These are phyloP conservation scores for Hamigera avellanea DNA, from an alignment of 495 filamentous ascomycete genomes.

Conservation along the genomic window DNA sequence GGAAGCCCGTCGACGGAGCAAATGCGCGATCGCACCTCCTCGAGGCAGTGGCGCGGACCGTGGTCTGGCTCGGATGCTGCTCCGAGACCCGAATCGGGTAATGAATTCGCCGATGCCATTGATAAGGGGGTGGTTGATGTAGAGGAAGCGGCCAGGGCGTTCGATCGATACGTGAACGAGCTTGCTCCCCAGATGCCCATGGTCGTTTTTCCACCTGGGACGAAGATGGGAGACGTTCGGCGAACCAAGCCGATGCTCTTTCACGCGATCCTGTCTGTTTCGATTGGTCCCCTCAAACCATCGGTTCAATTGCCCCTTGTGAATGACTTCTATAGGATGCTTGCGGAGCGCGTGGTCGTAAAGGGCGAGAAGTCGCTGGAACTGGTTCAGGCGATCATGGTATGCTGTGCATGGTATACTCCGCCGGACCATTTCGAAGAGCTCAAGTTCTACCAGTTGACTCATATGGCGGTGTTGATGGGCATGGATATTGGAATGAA, in stretches of 20 bases:
- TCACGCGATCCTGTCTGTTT: constrained; percentile 61
- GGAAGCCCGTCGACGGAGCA: constrained; percentile 17
- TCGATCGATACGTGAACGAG: constrained; percentile 53
- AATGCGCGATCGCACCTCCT: constrained; percentile 4
- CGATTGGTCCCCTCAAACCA: constrained; percentile 51
- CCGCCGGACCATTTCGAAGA: constrained; percentile 77
- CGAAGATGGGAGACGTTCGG: constrained; percentile 55
- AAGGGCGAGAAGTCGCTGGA: constrained; percentile 78
- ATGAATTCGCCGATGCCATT: constrained; percentile 51
- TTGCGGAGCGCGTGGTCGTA: constrained; percentile 64
- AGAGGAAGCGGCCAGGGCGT: constrained; percentile 50
- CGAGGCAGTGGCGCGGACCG: constrained; percentile 2
- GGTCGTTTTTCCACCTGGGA: constrained; percentile 61
- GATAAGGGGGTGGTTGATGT: constrained; percentile 56
- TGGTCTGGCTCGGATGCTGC: constrained; percentile 1
- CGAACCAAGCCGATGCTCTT: constrained; percentile 68
- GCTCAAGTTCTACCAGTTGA: constrained; percentile 82
- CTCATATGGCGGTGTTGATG: constrained; percentile 75
- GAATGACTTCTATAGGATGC: constrained; percentile 56
- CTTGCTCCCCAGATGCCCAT: constrained; percentile 66
- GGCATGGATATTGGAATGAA: constrained; percentile 82
- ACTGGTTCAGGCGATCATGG: constrained; percentile 67
- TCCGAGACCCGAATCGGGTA: constrained; percentile 6
- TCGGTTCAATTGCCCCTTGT: constrained; percentile 48
- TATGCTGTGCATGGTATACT: constrained; percentile 69